Conservation (phyloP, 768 basidiomycete species). For the Kwoniella dendrophila region DNA sequence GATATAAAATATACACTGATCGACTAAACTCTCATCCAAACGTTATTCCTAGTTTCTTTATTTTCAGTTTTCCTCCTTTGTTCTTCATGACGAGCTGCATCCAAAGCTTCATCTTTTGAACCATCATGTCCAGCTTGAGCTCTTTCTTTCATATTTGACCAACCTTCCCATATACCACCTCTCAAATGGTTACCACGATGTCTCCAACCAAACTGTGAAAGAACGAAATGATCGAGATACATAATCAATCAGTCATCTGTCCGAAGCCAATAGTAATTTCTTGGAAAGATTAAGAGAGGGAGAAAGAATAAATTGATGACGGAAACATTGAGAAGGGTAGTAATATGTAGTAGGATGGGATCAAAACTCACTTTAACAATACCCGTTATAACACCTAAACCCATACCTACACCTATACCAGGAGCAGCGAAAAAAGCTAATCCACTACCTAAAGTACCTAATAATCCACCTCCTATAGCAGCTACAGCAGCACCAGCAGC, state of each 20-base stretch:
- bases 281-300: neutral
- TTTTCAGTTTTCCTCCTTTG: constrained; percentile 20
- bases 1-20: neutral
- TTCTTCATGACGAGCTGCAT: constrained; percentile 26
- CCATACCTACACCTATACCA: constrained; percentile 39
- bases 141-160: constrained; percentile 31
- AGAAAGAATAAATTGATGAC: neutral
- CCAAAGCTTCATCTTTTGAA: constrained; percentile 37
- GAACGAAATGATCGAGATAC: too few relatives aligned
- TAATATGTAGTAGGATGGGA: neutral
- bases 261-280: too few relatives aligned
- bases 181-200: constrained; percentile 49
- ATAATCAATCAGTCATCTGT: too few relatives aligned
- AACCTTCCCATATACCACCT: constrained; percentile 30
- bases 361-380: constrained; percentile 38
- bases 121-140: constrained; percentile 41
- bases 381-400: constrained; percentile 42
- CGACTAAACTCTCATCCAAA: constrained; percentile 45
- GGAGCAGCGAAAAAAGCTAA: constrained; percentile 51
- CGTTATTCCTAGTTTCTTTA: constrained; percentile 32
- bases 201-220: constrained; percentile 46
- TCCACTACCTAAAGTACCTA: constrained; percentile 46
- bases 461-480: constrained; percentile 32
- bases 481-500: constrained; percentile 39
- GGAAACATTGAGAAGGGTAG: neutral